These are phyloP conservation scores for Aureobasidium mangrovei DNA, from an alignment of 2,329 filamentous ascomycete genomes.

Conservation along the genomic window DNA sequence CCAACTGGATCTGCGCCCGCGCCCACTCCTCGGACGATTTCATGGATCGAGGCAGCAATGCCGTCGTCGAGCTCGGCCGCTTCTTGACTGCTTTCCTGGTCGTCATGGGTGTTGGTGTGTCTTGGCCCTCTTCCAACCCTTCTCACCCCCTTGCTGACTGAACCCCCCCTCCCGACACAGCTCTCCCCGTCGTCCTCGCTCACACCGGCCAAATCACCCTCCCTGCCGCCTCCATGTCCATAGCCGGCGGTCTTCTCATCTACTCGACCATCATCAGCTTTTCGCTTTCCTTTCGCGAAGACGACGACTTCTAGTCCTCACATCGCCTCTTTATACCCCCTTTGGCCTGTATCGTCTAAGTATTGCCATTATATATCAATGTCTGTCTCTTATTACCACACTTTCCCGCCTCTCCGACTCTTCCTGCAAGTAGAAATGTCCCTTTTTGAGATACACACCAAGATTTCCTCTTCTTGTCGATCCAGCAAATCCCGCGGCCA, in stretches of 20 bases:
- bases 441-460: neutral
- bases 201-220: constrained; percentile 75
- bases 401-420: neutral
- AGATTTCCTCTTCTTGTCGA: neutral
- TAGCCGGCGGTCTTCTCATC: constrained; percentile 84
- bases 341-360: neutral
- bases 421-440: neutral
- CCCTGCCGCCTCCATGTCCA: constrained; percentile 90
- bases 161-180: constrained; percentile 37
- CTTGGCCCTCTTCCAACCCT: neutral
- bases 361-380: constrained; percentile 1
- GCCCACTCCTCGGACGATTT: constrained; percentile 93
- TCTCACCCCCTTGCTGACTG: neutral
- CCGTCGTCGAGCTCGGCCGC: constrained; percentile 82
- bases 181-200: constrained; percentile 77
- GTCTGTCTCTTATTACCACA: constrained; percentile 1
- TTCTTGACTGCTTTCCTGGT: constrained; percentile 95
- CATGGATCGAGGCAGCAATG: constrained; percentile 72
- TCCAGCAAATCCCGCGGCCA: neutral
- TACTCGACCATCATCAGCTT: constrained; percentile 98
- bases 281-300: constrained; percentile 95
- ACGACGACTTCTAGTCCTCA: constrained; percentile 71
- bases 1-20: constrained; percentile 90
- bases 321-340: constrained; percentile 1
- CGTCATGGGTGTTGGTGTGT: constrained; percentile 91